These are phyloP conservation scores for Backusella mclennaniae DNA, from an alignment of 192 early-diverging fungal genomes.

Conservation along the genomic window DNA sequence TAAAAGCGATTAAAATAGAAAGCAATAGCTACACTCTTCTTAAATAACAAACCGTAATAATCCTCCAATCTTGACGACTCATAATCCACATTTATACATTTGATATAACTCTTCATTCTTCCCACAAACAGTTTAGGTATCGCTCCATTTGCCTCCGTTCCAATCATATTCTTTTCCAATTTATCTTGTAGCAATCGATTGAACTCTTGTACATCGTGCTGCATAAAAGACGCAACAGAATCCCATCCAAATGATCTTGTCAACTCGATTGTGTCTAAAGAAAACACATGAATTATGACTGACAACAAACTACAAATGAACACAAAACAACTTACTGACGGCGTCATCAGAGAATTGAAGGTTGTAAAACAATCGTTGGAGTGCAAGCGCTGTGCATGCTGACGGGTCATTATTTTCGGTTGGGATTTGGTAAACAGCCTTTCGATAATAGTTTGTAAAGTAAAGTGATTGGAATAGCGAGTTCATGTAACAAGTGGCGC, in stretches of 20 bases:
- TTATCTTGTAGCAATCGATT: conserved; percentile 96
- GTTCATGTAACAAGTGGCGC: conserved; percentile 99
- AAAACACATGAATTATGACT: neutral
- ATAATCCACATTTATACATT: conserved; percentile 92
- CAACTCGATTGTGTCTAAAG: conserved; percentile 75
- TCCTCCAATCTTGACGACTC: conserved; percentile 93
- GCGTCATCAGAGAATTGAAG: conserved; percentile 70
- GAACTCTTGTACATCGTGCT: conserved; percentile 99
- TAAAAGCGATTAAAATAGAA: neutral
- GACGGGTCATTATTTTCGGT: conserved; percentile 85
- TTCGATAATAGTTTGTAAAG: conserved; percentile 94
- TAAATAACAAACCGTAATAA: conserved; percentile 70
- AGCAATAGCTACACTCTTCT: neutral
- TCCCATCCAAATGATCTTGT: conserved; percentile 99
- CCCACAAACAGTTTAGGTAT: conserved; percentile 90
- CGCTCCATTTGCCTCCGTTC: conserved; percentile 87
- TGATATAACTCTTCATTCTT: conserved; percentile 97
- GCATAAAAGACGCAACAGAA: conserved; percentile 89
- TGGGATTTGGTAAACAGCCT: conserved; percentile 89
- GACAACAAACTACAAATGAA: neutral
- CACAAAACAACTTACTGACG: conserved; percentile 46
- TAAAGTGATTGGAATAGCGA: conserved; percentile 95
- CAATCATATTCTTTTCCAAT: conserved; percentile 96
- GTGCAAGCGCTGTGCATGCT: conserved; percentile 81
- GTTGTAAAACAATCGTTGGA: conserved; percentile 95